These are phyloP conservation scores for Verticillium alfalfae DNA, from an alignment of 2,329 filamentous ascomycete genomes.

Conservation along the genomic window DNA sequence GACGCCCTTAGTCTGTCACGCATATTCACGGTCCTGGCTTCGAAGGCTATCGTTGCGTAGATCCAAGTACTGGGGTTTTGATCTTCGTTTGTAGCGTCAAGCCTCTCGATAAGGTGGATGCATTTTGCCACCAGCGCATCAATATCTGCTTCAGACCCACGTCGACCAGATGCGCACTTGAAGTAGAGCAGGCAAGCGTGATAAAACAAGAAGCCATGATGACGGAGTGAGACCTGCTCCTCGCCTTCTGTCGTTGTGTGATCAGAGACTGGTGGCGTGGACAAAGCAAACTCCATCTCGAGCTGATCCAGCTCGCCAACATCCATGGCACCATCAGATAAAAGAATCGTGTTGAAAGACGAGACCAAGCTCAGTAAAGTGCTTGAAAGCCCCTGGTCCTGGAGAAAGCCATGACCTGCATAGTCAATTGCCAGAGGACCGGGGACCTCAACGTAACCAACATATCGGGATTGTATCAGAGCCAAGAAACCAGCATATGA, in stretches of 20 bases:
- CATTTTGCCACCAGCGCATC: not conserved
- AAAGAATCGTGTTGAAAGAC: not conserved
- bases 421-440: not conserved
- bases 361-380: not conserved
- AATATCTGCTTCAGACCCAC: not conserved
- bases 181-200: conserved; percentile 3
- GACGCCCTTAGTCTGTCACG: not conserved
- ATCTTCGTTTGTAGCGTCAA: not conserved
- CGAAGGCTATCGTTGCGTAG: not conserved
- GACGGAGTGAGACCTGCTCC: not conserved
- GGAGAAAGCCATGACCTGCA: not conserved
- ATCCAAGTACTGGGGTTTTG: conserved; percentile 2
- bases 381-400: not conserved
- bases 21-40: not conserved
- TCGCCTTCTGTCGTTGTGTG: not conserved
- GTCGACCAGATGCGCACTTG: conserved; percentile 1
- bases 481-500: not conserved
- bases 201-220: conserved; percentile 3
- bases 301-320: not conserved
- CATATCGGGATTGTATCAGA: not conserved
- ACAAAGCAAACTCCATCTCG: conserved; percentile 1
- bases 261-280: not conserved
- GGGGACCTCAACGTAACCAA: not conserved
- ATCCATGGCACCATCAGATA: not conserved
- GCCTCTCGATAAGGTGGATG: conserved; percentile 1